Conservation (phyloP, 495 filamentous ascomycete genomes). For the Penicillium riverlandense region DNA sequence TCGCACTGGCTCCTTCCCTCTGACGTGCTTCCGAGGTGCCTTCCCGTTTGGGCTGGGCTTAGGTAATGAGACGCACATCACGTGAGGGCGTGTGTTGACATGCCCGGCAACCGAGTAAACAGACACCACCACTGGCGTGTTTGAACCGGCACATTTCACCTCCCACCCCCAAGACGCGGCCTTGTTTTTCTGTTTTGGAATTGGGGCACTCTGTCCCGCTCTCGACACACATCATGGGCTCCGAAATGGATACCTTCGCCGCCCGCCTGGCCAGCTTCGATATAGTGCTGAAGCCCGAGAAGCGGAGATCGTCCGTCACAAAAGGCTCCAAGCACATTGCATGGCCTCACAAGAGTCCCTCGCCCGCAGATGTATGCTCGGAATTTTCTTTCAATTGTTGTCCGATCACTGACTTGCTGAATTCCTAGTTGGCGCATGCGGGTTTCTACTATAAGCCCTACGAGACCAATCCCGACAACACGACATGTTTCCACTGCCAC, state of each 20-base stretch:
- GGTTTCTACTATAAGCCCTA: slow-evolving; percentile 85
- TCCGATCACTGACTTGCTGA: slow-evolving; percentile 9
- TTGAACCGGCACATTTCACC: not conserved
- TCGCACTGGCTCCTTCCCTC: slow-evolving; percentile 5
- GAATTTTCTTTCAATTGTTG: no score
- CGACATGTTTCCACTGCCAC: slow-evolving; percentile 77
- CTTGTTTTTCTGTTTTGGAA: not conserved
- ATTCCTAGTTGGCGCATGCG: slow-evolving; percentile 68
- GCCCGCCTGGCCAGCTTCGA: slow-evolving; percentile 74
- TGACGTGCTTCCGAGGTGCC: slow-evolving; percentile 15
- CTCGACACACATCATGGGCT: slow-evolving; percentile 17
- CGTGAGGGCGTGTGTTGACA: slow-evolving; percentile 5
- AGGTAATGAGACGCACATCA: slow-evolving; percentile 10
- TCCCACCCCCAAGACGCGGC: no score
- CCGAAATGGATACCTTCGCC: slow-evolving; percentile 54
- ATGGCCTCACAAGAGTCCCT: slow-evolving; percentile 70
- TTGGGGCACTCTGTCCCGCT: slow-evolving; percentile 1
- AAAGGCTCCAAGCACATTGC: slow-evolving; percentile 53
- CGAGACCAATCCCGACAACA: slow-evolving; percentile 72
- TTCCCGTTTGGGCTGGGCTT: slow-evolving; percentile 7
- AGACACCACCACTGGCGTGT: slow-evolving; percentile 15
- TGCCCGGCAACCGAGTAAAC: slow-evolving; percentile 32
- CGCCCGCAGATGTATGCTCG: slow-evolving; percentile 53
- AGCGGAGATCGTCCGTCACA: slow-evolving; percentile 60
- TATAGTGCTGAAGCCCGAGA: slow-evolving; percentile 46